Base-by-base conservation (phyloP, 148 eudicot genomes). In the Silene conica region DNA sequence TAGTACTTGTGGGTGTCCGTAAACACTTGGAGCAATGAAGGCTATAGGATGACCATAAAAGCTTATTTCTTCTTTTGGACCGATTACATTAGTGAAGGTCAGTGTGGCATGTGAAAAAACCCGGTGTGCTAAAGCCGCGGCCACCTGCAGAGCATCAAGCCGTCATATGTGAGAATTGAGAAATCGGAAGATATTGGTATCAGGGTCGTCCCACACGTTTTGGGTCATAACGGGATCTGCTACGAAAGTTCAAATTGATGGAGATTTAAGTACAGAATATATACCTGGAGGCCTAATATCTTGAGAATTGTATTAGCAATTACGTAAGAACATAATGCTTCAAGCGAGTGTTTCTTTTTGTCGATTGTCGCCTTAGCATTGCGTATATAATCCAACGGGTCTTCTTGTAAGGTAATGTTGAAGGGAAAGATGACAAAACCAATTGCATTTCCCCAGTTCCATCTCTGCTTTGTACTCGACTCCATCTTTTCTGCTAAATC, bases 1-100 rank as follows among this genome's bases (percentile, higher is more conserved):
- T 80, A n/a, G n/a, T n/a, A 92, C 94, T 4, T 81, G 84, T 69
- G 94, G 86, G 22, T 77, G 85, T 6, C 94, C 97, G 19, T 76
- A 85, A 59, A 75, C 83, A 64, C 85, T 80, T 15, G 97, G 90
- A 75, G 97, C 97, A 67, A 92, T 48, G 74, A 76, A 89, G 26
- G 76, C 54, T 28, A 88, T 22, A 26, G 84, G 86, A 83, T 89
- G 86, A 3, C 90, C 94, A 71, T 66, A 86, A 21, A 92, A 88
- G 57, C 69, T 77, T 31, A 92, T 80, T 63, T 89, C 94, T 61
- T 89, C 92, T 21, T n/a, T 62, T 2, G 97, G 94, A 12, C 97
- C 97, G 31, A 84, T 83, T 50, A 91, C 80, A 76, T 89, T 91
- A 3, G 92, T 86, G 77, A 91, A 82, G 43, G 76, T 54, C 69